Evolutionary conservation across 352 stramenopile genomes (phyloP).

Genomic region (Phytophthora fragariaefolia): DNA sequence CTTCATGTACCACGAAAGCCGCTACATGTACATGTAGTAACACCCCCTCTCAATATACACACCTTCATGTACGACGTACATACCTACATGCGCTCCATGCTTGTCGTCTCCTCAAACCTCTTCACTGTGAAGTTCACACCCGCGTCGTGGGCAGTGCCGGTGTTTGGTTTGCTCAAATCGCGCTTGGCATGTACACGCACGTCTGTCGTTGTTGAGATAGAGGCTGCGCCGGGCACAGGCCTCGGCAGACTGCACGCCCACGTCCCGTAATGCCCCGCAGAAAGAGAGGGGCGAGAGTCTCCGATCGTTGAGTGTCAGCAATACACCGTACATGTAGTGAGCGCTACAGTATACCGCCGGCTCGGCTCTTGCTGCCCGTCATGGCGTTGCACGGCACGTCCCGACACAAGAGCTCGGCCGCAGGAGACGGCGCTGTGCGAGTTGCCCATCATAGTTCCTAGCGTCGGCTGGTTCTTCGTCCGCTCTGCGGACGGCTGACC

Average conservation of each 20-base stretch:
- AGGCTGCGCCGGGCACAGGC: neutral
- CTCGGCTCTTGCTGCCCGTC: conserved; percentile 33
- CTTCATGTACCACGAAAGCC: neutral
- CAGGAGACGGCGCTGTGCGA: conserved; percentile 15
- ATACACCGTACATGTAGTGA: no score
- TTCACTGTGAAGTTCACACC: no score
- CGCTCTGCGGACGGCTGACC: conserved; percentile 14
- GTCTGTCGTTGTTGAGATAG: neutral
- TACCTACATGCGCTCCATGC: no score
- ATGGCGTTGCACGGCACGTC: conserved; percentile 24
- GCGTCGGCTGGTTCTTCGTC: conserved; percentile 24
- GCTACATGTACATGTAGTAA: no score
- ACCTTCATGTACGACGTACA: neutral
- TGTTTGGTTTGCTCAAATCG: no score
- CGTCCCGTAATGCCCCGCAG: no score
- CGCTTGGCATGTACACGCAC: no score
- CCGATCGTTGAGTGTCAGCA: conserved; percentile 9
- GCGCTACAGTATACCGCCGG: conserved; percentile 4
- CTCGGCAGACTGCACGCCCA: neutral
- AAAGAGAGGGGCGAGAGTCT: conserved; percentile 4
- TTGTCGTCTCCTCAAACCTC: no score
- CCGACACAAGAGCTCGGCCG: conserved; percentile 17
- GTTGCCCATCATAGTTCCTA: conserved; percentile 31
- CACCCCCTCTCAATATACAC: conserved; percentile 6
- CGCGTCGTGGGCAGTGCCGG: no score